Evolutionary conservation across 176 grass and related monocot genomes (phyloP), one percentile per base, ranked within the genome.

Genomic region (Oryza meyeriana): DNA sequence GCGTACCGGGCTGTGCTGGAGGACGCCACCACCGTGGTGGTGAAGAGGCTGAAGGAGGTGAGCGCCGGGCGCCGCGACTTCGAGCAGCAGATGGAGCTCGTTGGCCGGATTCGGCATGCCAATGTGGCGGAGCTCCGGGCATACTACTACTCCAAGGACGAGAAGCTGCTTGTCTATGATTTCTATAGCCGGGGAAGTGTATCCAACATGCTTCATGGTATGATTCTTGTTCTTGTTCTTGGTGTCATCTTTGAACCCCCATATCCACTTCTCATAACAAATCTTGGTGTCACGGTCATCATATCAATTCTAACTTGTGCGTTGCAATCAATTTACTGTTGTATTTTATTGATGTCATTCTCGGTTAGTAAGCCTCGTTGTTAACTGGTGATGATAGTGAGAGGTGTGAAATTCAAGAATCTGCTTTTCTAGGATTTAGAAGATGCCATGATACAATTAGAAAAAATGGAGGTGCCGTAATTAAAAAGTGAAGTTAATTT

Each of bases 141-240:
- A 0, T 99, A 96, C 83, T 99, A 94, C 88, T 99, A 90, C 80
- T 99, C 97, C 50, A 99, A 99, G 87, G 97, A 99, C 78, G 97
- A 99, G 87, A 99, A 99, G 85, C 88, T 99, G 40, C 90, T 94
- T 8, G 97, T 99, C 2, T 93, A 93, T 4, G 97, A 99, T 57
- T 93, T 81, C 72, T 94, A 88, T 71, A 84, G 42, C 72, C 80
- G 85, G 26, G 97, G 97, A 77, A 96, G 97, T 22, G 91, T 94
- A 10, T 95, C 93, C 79, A 95, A 82, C 72, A 89, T 96, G 76
- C 82, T 99, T 5, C 97, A 99, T 75, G 91, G 97, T 99, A 96
- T 64, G 62, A 0, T 82, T 25, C 74, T 30, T 73, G 17, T 28
- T 72, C 42, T 33, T 26, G n/a, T 25, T 65, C 69, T 73, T 25